A percentile compares a stretch with the other conserved stretches of the same genome.
These are phyloP conservation scores for Rubia tinctorum DNA, from an alignment of 305 asterid genomes.

Conservation along the genomic window DNA sequence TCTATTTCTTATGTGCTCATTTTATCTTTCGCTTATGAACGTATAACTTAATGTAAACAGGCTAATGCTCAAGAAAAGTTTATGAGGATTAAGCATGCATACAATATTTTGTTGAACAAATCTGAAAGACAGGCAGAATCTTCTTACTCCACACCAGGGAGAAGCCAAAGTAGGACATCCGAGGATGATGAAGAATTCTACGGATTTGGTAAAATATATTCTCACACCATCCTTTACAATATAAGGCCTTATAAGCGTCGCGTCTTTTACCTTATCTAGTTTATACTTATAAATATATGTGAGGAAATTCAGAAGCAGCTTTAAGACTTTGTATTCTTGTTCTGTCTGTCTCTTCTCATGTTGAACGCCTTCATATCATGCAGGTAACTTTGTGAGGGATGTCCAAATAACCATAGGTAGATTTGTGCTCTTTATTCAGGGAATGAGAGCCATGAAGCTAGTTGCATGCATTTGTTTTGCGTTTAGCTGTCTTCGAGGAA, in stretches of 20 bases:
- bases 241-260: not conserved
- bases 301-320: not conserved
- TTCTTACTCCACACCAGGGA: conserved; percentile 48
- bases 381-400: conserved; percentile 91
- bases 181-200: conserved; percentile 82
- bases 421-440: conserved; percentile 35
- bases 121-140: conserved; percentile 60
- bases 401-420: conserved; percentile 91
- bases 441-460: conserved; percentile 21
- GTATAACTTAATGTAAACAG: conserved; percentile 28
- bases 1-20: conserved; percentile 1
- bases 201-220: conserved; percentile 62
- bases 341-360: conserved; percentile 39
- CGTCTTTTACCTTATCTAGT: too few species aligned
- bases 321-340: conserved; percentile 15
- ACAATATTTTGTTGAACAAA: conserved; percentile 65
- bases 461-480: conserved; percentile 24
- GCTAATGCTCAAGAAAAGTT: conserved; percentile 82
- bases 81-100: conserved; percentile 96
- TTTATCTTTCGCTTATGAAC: too few species aligned
- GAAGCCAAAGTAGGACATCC: conserved; percentile 34
- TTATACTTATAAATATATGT: not conserved
- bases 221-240: conserved; percentile 16
- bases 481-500: conserved; percentile 14
- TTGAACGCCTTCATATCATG: conserved; percentile 58